A percentile compares a stretch with the other conserved stretches of the same genome.
Evolutionary conservation across 805 yeast species (phyloP).

Genomic region (Pichia gijzeniarum): DNA sequence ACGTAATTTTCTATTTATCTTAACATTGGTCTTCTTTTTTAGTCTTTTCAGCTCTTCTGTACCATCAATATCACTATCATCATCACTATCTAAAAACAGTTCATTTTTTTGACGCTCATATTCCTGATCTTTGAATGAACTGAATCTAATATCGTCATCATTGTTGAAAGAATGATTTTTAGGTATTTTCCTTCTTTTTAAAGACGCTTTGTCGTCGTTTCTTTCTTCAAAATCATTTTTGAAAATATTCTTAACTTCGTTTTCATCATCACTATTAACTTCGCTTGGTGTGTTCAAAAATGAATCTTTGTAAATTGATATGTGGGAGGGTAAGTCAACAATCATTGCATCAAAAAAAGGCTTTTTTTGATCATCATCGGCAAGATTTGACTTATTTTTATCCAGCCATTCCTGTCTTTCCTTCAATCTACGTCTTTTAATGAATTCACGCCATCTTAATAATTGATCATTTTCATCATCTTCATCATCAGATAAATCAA

Average conservation of each 20-base stretch:
- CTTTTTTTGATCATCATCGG: constrained; percentile 12
- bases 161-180: constrained; percentile 2
- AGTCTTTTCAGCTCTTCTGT: constrained; percentile 33
- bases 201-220: constrained; percentile 19
- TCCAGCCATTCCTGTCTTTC: constrained; percentile 38
- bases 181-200: constrained; percentile 15
- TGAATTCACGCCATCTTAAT: constrained; percentile 5
- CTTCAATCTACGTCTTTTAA: constrained; percentile 12
- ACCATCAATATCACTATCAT: constrained; percentile 29
- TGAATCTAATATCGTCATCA: constrained; percentile 10
- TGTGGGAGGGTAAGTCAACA: constrained; percentile 12
- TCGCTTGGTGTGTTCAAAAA: constrained; percentile 10
- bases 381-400: constrained; percentile 20
- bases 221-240: constrained; percentile 17
- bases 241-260: constrained; percentile 23
- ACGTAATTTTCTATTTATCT: constrained; percentile 49
- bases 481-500: constrained; percentile 72
- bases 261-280: constrained; percentile 19
- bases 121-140: constrained; percentile 12
- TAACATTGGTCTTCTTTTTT: constrained; percentile 32
- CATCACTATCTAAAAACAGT: constrained; percentile 17
- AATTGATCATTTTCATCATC: constrained; percentile 33
- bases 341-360: constrained; percentile 16
- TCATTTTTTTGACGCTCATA: constrained; percentile 5
- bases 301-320: constrained; percentile 11